Evolutionary conservation across 495 filamentous ascomycete species (phyloP).

Genomic region (Hypoxylon fragiforme): DNA sequence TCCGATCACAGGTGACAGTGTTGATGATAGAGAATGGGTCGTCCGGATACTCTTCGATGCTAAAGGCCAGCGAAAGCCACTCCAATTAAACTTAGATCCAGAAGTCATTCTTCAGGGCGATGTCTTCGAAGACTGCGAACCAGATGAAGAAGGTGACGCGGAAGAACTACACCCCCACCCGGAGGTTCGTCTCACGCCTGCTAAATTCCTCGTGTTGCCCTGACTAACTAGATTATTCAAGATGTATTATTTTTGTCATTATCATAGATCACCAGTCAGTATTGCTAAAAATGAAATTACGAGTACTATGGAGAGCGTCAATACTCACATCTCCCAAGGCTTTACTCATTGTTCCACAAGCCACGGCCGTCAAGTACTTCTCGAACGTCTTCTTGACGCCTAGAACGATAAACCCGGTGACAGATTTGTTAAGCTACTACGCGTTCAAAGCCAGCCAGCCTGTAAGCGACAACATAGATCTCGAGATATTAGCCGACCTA

Average conservation of each 20-base stretch:
- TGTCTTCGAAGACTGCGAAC: conserved; percentile 1
- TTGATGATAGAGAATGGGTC: conserved; percentile 4
- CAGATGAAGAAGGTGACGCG: neutral
- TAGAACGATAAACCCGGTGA: neutral
- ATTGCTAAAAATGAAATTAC: neutral
- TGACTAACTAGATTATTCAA: conserved; percentile 4
- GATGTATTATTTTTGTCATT: neutral
- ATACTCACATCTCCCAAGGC: conserved; percentile 9
- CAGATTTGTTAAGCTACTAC: conserved; percentile 5
- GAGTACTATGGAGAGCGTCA: neutral
- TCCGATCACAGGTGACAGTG: neutral
- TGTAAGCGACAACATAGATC: neutral
- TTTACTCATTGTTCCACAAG: conserved; percentile 13
- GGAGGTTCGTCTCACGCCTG: neutral
- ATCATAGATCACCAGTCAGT: conserved; percentile 17
- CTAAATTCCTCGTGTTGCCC: neutral
- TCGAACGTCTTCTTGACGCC: neutral
- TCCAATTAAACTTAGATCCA: neutral
- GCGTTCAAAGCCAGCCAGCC: neutral
- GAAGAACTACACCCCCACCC: neutral
- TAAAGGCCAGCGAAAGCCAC: neutral
- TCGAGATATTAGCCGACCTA: neutral
- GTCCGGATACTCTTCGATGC: neutral
- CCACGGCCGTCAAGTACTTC: neutral
- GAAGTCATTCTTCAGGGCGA: conserved; percentile 6